These are phyloP conservation scores for Pestalotiopsis fici DNA, from an alignment of 2,329 filamentous ascomycete genomes.

Conservation along the genomic window DNA sequence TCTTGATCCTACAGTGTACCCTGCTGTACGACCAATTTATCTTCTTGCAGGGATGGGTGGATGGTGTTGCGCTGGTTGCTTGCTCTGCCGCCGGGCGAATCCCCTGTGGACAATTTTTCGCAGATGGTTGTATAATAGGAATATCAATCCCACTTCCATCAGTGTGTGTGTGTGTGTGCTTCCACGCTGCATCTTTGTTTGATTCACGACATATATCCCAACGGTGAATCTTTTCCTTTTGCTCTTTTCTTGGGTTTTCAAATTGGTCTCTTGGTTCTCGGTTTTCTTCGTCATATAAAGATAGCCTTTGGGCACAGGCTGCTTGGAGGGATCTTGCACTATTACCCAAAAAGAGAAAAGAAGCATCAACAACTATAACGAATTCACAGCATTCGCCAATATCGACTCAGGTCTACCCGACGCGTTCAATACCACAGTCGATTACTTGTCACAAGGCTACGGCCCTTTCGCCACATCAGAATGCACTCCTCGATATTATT, in stretches of 20 bases:
- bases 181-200: slow-evolving; percentile 20
- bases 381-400: background rate
- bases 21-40: slow-evolving; percentile 15
- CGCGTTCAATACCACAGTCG: background rate
- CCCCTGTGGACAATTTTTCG: background rate
- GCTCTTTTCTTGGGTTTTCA: slow-evolving; percentile 19
- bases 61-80: background rate
- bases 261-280: slow-evolving; percentile 12
- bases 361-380: slow-evolving; percentile 13
- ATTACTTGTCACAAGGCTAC: background rate
- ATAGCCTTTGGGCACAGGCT: slow-evolving; percentile 20
- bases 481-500: slow-evolving; percentile 55
- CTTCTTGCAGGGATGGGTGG: slow-evolving; percentile 14
- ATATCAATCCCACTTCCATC: slow-evolving; percentile 16
- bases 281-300: slow-evolving; percentile 14
- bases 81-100: slow-evolving; percentile 2
- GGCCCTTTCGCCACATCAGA: slow-evolving; percentile 20
- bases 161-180: slow-evolving; percentile 19
- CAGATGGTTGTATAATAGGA: slow-evolving; percentile 10
- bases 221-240: slow-evolving; percentile 26
- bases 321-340: slow-evolving; percentile 22
- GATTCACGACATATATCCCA: slow-evolving; percentile 17
- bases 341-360: slow-evolving; percentile 10
- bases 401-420: background rate
- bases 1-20: background rate